Evolutionary conservation across 129 eudicot genomes (phyloP).

Genomic region (Sambucus nigra): DNA sequence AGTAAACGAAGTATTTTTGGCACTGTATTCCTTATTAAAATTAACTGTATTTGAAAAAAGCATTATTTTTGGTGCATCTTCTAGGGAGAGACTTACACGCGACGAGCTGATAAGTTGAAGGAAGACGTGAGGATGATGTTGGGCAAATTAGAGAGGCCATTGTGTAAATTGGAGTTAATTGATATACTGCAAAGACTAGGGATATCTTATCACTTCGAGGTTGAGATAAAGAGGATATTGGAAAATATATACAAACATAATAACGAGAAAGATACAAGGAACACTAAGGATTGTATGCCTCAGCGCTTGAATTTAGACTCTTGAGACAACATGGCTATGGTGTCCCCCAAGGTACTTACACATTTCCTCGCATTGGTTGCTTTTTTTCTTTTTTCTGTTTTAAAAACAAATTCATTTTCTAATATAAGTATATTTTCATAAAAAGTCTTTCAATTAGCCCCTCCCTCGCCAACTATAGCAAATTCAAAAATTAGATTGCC

Average conservation of each 20-base stretch:
- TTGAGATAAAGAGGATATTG: constrained; percentile 17
- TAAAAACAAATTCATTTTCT: no score
- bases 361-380: no score
- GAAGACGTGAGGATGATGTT: constrained; percentile 8
- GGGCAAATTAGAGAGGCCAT: not conserved
- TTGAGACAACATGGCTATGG: constrained; percentile 33
- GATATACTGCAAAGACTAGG: constrained; percentile 48
- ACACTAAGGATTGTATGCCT: constrained; percentile 13
- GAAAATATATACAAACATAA: constrained; percentile 9
- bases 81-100: constrained; percentile 16
- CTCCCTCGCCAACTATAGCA: no score
- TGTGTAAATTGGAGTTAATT: constrained; percentile 25
- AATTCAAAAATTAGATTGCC: no score
- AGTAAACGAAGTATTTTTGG: not conserved
- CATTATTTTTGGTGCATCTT: no score
- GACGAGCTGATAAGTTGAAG: constrained; percentile 14
- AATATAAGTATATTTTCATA: no score
- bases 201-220: constrained; percentile 33
- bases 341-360: constrained; percentile 35
- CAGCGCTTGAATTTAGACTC: constrained; percentile 40
- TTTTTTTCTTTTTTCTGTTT: not conserved
- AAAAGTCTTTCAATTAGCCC: no score
- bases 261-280: constrained; percentile 4
- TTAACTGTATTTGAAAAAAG: no score
- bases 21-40: no score